phyloP scores from a whole-genome alignment of 2,329 filamentous ascomycete species.

The Xylaria sp. region DNA sequence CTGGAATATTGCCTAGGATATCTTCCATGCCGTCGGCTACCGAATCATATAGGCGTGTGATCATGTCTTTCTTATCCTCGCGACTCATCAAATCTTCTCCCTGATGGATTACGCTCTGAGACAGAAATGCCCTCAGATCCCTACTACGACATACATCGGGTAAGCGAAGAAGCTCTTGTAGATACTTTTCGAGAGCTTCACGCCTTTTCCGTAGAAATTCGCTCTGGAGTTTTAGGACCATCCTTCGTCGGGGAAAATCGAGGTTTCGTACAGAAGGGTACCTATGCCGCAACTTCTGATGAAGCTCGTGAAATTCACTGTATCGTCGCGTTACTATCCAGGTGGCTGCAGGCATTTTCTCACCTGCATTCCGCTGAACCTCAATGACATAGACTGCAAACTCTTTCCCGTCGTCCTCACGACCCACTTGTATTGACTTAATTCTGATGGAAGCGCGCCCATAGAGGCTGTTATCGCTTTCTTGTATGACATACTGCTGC shows the following conservation, averaged over 20 bases:
- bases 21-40: slow-evolving; percentile 99
- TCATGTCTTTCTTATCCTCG: slow-evolving; percentile 84
- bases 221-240: slow-evolving; percentile 96
- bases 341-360: slow-evolving; percentile 95
- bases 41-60: slow-evolving; percentile 94
- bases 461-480: slow-evolving; percentile 97
- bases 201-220: slow-evolving; percentile 94
- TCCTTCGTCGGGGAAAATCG: slow-evolving; percentile 89
- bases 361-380: slow-evolving; percentile 87
- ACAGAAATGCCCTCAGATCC: slow-evolving; percentile 91
- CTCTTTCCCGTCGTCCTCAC: slow-evolving; percentile 91
- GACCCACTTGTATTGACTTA: slow-evolving; percentile 90
- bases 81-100: slow-evolving; percentile 67
- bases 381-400: slow-evolving; percentile 95
- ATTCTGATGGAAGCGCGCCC: slow-evolving; percentile 90
- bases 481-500: slow-evolving; percentile 96
- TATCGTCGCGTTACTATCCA: slow-evolving; percentile 95
- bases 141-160: slow-evolving; percentile 95
- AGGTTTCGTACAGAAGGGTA: slow-evolving; percentile 90
- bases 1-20: slow-evolving; percentile 93
- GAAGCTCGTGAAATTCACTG: slow-evolving; percentile 95
- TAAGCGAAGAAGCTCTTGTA: slow-evolving; percentile 82
- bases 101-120: slow-evolving; percentile 81
- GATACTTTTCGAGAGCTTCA: slow-evolving; percentile 83
- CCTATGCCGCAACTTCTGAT: slow-evolving; percentile 84